Conservation (phyloP, 345 rosid genomes). For the Stellera chamaejasme region DNA sequence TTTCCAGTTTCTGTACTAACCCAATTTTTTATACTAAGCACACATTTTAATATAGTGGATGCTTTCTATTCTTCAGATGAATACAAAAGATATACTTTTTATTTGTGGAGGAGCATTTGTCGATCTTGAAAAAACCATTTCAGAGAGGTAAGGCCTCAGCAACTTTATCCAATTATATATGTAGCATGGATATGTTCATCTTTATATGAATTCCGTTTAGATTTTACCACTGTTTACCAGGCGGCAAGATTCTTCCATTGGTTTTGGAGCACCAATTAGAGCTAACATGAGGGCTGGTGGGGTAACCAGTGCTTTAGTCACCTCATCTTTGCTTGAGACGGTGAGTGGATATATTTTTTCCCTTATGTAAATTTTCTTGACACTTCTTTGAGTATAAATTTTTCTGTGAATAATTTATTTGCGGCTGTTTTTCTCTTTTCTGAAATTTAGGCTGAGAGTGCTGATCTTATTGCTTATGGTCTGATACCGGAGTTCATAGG, state of each 20-base stretch:
- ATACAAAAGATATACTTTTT: conserved; percentile 91
- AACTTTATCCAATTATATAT: conserved; percentile 1
- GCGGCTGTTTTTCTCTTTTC: conserved; percentile 5
- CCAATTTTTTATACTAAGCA: too few relatives aligned
- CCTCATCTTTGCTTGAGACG: conserved; percentile 85
- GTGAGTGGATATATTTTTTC: conserved; percentile 30
- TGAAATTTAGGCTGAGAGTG: conserved; percentile 71
- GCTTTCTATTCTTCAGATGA: conserved; percentile 43
- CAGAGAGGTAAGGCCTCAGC: conserved; percentile 55
- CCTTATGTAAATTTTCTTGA: too few relatives aligned
- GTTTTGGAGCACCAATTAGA: conserved; percentile 98
- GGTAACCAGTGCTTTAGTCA: conserved; percentile 52
- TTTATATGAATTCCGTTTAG: conserved; percentile 10
- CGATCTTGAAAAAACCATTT: conserved; percentile 88
- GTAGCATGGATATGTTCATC: conserved; percentile 1
- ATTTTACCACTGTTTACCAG: conserved; percentile 28
- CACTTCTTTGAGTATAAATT: too few relatives aligned
- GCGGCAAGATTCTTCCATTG: conserved; percentile 92
- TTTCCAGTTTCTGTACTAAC: too few relatives aligned
- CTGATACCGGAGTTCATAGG: conserved; percentile 98
- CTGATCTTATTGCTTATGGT: conserved; percentile 88
- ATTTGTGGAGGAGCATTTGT: conserved; percentile 96
- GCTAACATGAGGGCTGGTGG: conserved; percentile 86
- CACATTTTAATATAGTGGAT: too few relatives aligned
- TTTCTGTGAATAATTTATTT: neutral